Evolutionary conservation across 1,139 yeast species (phyloP).

Genomic region (Nakaseomyces sp.): DNA sequence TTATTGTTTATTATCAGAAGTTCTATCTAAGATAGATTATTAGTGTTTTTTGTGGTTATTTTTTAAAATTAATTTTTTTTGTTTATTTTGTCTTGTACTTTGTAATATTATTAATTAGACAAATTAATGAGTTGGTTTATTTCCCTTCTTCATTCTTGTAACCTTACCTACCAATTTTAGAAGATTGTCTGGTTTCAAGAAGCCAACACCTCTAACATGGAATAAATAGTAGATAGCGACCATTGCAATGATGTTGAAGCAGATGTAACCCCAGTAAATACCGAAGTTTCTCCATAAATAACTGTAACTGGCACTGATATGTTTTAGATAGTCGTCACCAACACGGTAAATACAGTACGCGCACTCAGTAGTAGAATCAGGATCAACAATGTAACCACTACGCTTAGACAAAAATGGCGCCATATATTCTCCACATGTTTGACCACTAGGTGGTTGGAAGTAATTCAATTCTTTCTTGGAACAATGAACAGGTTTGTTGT

Average conservation of each 20-base stretch:
- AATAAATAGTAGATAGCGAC: slow-evolving; percentile 36
- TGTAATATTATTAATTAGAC: not conserved
- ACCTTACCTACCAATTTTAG: slow-evolving; percentile 6
- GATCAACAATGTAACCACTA: slow-evolving; percentile 48
- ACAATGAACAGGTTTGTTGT: slow-evolving; percentile 50
- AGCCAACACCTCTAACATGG: slow-evolving; percentile 18
- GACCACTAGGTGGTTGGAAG: slow-evolving; percentile 50
- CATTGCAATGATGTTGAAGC: slow-evolving; percentile 46
- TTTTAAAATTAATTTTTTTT: not conserved
- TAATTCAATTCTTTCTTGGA: slow-evolving; percentile 40
- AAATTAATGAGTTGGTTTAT: not conserved
- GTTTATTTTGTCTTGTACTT: not conserved
- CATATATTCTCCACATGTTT: slow-evolving; percentile 52
- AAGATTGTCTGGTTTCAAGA: slow-evolving; percentile 9
- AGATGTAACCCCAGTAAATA: slow-evolving; percentile 45
- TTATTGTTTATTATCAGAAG: not conserved
- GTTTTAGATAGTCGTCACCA: slow-evolving; percentile 46
- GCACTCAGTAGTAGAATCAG: slow-evolving; percentile 46
- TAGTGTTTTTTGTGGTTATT: not conserved
- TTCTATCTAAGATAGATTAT: not conserved
- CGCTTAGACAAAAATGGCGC: slow-evolving; percentile 25
- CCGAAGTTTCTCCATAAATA: slow-evolving; percentile 64
- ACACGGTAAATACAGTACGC: slow-evolving; percentile 46
- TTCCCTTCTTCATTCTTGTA: slow-evolving; percentile 7
- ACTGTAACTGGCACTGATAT: slow-evolving; percentile 38